phyloP scores from a whole-genome alignment of 306 rosid genomes.

The Gynostemma pentaphyllum region DNA sequence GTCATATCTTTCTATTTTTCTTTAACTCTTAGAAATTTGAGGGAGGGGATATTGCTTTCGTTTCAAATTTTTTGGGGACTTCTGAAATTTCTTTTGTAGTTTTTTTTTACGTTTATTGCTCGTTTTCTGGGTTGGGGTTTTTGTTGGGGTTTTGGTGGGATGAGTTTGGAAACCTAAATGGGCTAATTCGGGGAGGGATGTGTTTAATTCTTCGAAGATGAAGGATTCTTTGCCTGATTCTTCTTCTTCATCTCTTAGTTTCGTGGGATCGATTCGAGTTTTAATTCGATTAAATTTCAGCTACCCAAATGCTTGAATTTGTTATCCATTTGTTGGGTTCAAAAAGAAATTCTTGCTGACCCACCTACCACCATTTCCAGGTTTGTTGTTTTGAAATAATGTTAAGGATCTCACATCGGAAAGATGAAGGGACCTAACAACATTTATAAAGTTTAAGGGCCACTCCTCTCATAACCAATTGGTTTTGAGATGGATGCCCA shows the following conservation, averaged over 20 bases:
- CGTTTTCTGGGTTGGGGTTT: conserved; percentile 73
- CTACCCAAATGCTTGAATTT: conserved; percentile 30
- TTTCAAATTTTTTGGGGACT: conserved; percentile 29
- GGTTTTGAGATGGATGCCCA: no score
- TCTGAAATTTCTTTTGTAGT: conserved; percentile 27
- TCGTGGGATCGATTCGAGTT: conserved; percentile 18
- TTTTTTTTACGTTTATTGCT: conserved; percentile 31
- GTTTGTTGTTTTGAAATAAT: conserved; percentile 41
- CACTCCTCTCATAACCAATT: no score
- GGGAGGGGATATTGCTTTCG: conserved; percentile 32
- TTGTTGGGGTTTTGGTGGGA: conserved; percentile 72
- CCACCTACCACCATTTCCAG: conserved; percentile 27
- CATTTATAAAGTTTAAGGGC: no score
- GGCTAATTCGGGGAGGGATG: conserved; percentile 38
- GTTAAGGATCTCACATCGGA: no score
- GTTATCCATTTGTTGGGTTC: conserved; percentile 13
- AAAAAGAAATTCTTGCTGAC: conserved; percentile 7
- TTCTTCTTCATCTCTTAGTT: conserved; percentile 4
- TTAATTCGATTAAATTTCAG: conserved; percentile 29
- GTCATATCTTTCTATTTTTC: background rate
- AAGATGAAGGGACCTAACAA: no score
- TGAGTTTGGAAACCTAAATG: conserved; percentile 97
- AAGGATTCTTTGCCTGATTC: conserved; percentile 18
- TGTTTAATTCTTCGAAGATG: conserved; percentile 18
- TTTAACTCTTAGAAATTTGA: background rate